phyloP scores from a whole-genome alignment of 2,329 filamentous ascomycete species.

The Neonectria faginata region DNA sequence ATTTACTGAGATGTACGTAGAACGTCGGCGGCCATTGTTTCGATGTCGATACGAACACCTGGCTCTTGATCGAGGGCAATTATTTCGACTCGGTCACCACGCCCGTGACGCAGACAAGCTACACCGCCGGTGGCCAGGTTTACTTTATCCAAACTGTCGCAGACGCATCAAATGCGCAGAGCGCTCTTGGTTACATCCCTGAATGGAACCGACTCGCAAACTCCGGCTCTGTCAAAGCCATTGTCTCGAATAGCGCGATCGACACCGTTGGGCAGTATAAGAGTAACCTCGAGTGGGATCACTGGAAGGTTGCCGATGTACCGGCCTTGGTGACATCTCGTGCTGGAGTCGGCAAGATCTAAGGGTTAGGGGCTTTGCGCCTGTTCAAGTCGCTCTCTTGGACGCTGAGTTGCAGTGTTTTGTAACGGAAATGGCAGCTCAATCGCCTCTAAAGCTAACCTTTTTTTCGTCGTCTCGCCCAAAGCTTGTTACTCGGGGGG shows the following conservation, averaged over 20 bases:
- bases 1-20: conserved; percentile 4
- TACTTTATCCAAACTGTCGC: conserved; percentile 21
- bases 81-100: conserved; percentile 64
- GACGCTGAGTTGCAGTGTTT: too few species aligned
- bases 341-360: conserved; percentile 42
- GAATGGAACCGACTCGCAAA: conserved; percentile 40
- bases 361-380: not conserved
- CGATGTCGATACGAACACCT: conserved; percentile 56
- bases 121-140: conserved; percentile 33
- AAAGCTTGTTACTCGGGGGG: too few species aligned
- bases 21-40: conserved; percentile 65
- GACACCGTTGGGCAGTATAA: conserved; percentile 36
- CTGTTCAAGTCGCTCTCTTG: too few species aligned
- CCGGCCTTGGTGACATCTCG: conserved; percentile 38
- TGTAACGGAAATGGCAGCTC: too few species aligned
- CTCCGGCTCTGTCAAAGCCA: not conserved
- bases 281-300: conserved; percentile 35
- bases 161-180: conserved; percentile 30
- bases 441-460: too few species aligned
- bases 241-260: conserved; percentile 26
- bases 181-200: conserved; percentile 38
- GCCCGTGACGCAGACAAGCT: conserved; percentile 35
- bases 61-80: conserved; percentile 66
- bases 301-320: conserved; percentile 38
- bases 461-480: too few species aligned